Percentiles rank a stretch among this genome's conserved stretches.
Evolutionary conservation across 2,329 filamentous ascomycete species (phyloP).

Genomic region (Fusarium torulosum): DNA sequence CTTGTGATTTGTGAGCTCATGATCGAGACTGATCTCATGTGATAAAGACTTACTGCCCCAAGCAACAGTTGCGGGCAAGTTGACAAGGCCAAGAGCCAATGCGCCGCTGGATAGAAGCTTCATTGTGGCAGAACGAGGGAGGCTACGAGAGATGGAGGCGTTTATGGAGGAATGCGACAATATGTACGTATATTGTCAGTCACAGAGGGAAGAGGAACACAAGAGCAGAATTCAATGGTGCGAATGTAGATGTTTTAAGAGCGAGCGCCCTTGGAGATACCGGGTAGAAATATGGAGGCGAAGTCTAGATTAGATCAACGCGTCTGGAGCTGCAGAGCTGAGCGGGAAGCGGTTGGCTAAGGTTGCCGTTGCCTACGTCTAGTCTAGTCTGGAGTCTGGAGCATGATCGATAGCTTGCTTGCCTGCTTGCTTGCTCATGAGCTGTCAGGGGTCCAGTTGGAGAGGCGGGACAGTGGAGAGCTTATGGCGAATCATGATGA

Average conservation of each 20-base stretch:
- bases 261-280: not conserved
- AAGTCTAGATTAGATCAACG: slow-evolving; percentile 28
- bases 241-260: slow-evolving; percentile 17
- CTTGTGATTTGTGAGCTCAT: slow-evolving; percentile 51
- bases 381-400: slow-evolving; percentile 19
- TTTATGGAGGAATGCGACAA: slow-evolving; percentile 5
- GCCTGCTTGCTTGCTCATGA: slow-evolving; percentile 11
- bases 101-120: slow-evolving; percentile 49
- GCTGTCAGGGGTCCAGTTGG: slow-evolving; percentile 22
- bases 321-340: slow-evolving; percentile 30
- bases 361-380: slow-evolving; percentile 12
- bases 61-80: slow-evolving; percentile 53
- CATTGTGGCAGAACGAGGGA: slow-evolving; percentile 45
- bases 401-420: slow-evolving; percentile 36
- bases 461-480: slow-evolving; percentile 10
- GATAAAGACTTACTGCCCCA: slow-evolving; percentile 58
- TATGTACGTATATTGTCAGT: not conserved
- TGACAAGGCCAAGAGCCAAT: slow-evolving; percentile 50
- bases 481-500: slow-evolving; percentile 41
- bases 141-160: not conserved
- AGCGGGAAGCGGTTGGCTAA: slow-evolving; percentile 36
- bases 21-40: not conserved
- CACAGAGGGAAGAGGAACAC: not conserved
- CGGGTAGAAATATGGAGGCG: not conserved
- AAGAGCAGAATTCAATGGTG: not conserved